phyloP scores from a whole-genome alignment of 2,329 filamentous ascomycete genomes.

The Triangularia verruculosa region DNA sequence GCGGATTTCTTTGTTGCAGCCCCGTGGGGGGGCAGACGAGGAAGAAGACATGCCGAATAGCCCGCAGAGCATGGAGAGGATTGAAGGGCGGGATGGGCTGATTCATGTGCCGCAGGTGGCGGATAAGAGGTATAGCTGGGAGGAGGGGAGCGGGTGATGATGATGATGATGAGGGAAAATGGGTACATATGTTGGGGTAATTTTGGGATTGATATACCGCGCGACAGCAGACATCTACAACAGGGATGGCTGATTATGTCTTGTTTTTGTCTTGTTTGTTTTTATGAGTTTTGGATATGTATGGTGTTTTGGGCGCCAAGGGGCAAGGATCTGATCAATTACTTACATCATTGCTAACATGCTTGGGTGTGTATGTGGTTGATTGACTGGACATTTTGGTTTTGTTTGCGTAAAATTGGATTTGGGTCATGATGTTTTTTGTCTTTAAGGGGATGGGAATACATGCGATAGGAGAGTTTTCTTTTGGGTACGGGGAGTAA shows the following conservation, averaged over 20 bases:
- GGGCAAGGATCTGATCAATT: background rate
- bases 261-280: background rate
- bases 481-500: no score
- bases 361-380: no score
- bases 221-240: background rate
- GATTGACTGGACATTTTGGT: no score
- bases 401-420: background rate
- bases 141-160: conserved; percentile 33
- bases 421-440: background rate
- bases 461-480: background rate
- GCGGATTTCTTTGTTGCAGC: conserved; percentile 25
- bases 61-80: conserved; percentile 39
- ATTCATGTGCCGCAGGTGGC: conserved; percentile 52
- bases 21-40: background rate
- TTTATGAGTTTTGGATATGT: background rate
- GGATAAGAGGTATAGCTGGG: conserved; percentile 51
- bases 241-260: background rate
- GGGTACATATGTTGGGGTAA: background rate
- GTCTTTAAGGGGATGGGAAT: background rate
- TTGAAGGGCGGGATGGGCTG: conserved; percentile 44
- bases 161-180: background rate
- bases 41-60: conserved; percentile 23
- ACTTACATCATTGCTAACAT: no score
- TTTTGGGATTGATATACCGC: background rate
- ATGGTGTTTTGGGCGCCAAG: background rate